phyloP scores from a whole-genome alignment of 2,329 filamentous ascomycete genomes.

The Pestalotiopsis sp. region DNA sequence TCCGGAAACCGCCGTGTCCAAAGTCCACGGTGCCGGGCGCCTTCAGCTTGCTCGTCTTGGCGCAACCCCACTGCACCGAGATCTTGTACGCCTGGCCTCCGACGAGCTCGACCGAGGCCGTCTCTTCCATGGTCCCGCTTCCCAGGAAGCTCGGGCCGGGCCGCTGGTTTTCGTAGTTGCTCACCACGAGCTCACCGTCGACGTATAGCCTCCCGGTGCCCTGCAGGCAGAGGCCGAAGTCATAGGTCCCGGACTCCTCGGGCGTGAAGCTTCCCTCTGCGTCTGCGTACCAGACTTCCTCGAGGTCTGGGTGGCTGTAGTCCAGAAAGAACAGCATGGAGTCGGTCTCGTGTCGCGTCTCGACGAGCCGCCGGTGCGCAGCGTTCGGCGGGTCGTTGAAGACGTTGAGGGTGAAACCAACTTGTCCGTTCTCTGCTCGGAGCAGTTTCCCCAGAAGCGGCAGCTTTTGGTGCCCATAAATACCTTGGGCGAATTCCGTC shows the following conservation, averaged over 20 bases:
- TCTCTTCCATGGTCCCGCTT: slow-evolving; percentile 65
- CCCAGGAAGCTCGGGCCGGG: slow-evolving; percentile 68
- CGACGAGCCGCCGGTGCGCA: not conserved
- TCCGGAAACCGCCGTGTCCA: slow-evolving; percentile 61
- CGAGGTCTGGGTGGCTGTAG: slow-evolving; percentile 51
- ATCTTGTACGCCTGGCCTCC: slow-evolving; percentile 62
- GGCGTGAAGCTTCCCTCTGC: slow-evolving; percentile 63
- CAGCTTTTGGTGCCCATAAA: slow-evolving; percentile 65
- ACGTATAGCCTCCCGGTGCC: slow-evolving; percentile 67
- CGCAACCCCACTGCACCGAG: slow-evolving; percentile 60
- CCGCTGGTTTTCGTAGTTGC: slow-evolving; percentile 66
- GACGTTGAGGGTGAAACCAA: slow-evolving; percentile 14
- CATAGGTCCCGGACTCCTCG: slow-evolving; percentile 62
- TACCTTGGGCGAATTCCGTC: slow-evolving; percentile 63
- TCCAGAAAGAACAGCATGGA: not conserved
- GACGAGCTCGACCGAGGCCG: slow-evolving; percentile 58
- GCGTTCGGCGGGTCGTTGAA: slow-evolving; percentile 1
- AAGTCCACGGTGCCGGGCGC: slow-evolving; percentile 50
- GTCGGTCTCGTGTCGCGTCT: not conserved
- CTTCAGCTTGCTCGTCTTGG: slow-evolving; percentile 53
- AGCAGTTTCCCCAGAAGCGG: slow-evolving; percentile 58
- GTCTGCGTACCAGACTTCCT: slow-evolving; percentile 59
- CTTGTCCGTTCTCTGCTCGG: slow-evolving; percentile 61
- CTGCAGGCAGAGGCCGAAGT: slow-evolving; percentile 66
- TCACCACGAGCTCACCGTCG: slow-evolving; percentile 63